Percentiles rank a stretch among this genome's conserved stretches.
phyloP scores from a whole-genome alignment of 768 basidiomycete genomes.

The Clitopilus hobsonii region DNA sequence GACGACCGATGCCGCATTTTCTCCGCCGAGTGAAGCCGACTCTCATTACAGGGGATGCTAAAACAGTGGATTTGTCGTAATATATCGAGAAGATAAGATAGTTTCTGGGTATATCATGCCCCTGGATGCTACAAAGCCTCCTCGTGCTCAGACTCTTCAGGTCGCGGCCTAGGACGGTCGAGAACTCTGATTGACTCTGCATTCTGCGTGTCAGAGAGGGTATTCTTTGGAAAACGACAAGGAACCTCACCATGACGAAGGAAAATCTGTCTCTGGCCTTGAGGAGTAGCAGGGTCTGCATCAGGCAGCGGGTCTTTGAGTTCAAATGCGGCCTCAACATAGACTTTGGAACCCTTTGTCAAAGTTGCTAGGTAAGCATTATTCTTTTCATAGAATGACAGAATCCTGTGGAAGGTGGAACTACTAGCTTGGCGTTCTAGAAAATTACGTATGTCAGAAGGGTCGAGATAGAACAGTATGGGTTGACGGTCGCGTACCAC shows the following conservation, averaged over 20 bases:
- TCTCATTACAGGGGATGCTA: background rate
- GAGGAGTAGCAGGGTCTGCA: slow-evolving; percentile 61
- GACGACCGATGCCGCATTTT: too few relatives aligned
- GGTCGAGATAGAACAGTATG: background rate
- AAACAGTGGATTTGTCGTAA: too few relatives aligned
- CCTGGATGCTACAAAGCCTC: too few relatives aligned
- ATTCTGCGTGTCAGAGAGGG: slow-evolving; percentile 5
- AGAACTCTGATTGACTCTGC: slow-evolving; percentile 55
- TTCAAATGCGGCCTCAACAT: slow-evolving; percentile 77
- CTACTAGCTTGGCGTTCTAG: slow-evolving; percentile 48
- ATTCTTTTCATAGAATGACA: slow-evolving; percentile 64
- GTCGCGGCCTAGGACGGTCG: slow-evolving; percentile 19
- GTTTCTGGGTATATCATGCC: too few relatives aligned
- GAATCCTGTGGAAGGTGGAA: slow-evolving; percentile 72
- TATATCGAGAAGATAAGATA: too few relatives aligned
- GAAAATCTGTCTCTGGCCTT: slow-evolving; percentile 79
- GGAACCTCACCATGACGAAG: slow-evolving; percentile 63
- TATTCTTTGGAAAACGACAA: background rate
- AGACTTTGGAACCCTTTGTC: slow-evolving; percentile 70
- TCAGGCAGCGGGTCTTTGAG: slow-evolving; percentile 65
- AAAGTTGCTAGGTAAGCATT: slow-evolving; percentile 63
- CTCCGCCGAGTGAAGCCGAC: too few relatives aligned
- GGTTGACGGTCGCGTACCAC: slow-evolving; percentile 38
- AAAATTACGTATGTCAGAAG: slow-evolving; percentile 1
- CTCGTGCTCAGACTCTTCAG: background rate